These are phyloP conservation scores for Umbelopsis ramanniana DNA, from an alignment of 192 early-diverging fungal species.

Conservation along the genomic window DNA sequence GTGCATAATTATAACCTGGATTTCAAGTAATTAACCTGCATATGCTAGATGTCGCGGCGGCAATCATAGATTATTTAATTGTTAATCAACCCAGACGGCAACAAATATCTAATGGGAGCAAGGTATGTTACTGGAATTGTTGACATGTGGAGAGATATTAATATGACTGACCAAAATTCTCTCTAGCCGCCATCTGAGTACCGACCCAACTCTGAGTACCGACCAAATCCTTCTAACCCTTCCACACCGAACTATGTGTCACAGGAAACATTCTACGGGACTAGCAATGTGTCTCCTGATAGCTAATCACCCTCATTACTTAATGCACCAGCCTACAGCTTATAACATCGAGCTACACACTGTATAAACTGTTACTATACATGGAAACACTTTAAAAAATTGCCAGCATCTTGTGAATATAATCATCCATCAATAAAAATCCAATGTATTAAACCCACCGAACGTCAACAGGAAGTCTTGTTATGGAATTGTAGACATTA, in stretches of 20 bases:
- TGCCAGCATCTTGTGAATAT: conserved; percentile 12
- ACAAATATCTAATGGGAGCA: conserved; percentile 10
- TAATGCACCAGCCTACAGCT: background rate
- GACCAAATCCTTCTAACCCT: conserved; percentile 13
- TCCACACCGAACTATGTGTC: conserved; percentile 13
- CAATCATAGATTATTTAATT: conserved; percentile 18
- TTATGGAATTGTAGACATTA: too few relatives aligned
- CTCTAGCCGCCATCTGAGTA: conserved; percentile 5
- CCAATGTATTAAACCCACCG: background rate
- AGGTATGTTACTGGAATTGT: background rate
- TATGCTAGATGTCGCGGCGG: background rate
- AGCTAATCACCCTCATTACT: background rate
- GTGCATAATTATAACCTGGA: background rate
- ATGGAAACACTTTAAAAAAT: background rate
- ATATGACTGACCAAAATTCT: background rate
- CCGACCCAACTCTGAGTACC: conserved; percentile 8
- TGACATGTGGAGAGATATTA: background rate
- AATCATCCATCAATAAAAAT: conserved; percentile 12
- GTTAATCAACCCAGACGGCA: conserved; percentile 3
- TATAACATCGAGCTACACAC: background rate
- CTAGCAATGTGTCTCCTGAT: conserved; percentile 10
- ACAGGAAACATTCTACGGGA: conserved; percentile 2
- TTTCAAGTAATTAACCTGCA: background rate
- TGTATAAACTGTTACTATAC: conserved; percentile 17
- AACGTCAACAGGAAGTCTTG: too few relatives aligned